Evolutionary conservation across 2,329 filamentous ascomycete genomes (phyloP), one percentile per base, ranked within the genome.

Genomic region (Sporothrix brunneoviolacea): DNA sequence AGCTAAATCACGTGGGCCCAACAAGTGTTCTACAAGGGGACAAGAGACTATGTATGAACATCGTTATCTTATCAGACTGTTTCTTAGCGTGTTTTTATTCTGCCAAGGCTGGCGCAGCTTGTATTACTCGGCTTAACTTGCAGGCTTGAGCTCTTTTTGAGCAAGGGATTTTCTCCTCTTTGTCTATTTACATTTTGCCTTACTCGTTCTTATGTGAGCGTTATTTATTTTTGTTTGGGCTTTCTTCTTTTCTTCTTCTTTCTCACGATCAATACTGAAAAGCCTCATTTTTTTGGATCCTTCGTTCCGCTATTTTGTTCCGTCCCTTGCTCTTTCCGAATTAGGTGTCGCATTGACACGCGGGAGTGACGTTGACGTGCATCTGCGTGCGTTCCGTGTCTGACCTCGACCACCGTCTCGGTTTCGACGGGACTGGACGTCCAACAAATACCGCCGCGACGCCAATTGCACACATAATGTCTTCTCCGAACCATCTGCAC

Each of bases 401-500:
- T n/a, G n/a, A n/a, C n/a, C n/a, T n/a, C n/a, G n/a, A n/a, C n/a
- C n/a, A n/a, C n/a, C n/a, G n/a, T n/a, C n/a, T n/a, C n/a, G n/a
- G n/a, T n/a, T n/a, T n/a, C n/a, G n/a, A n/a, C n/a, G n/a, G n/a
- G n/a, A n/a, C n/a, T n/a, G n/a, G n/a, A n/a, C n/a, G n/a, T n/a
- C n/a, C n/a, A n/a, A n/a, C n/a, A n/a, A n/a, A n/a, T n/a, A n/a
- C n/a, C n/a, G n/a, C n/a, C n/a, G n/a, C n/a, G n/a, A n/a, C n/a
- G n/a, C n/a, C n/a, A n/a, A n/a, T n/a, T n/a, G n/a, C n/a, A n/a
- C n/a, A n/a, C n/a, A n/a, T n/a, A 4, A 52, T 65, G 63, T 54
- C 55, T 12, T 62, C 62, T 19, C 58, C 57, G 3, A 46, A 46
- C 9, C 37, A 27, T 10, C 40, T 40, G 42, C 42, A 53, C 49